Evolutionary conservation across 2,329 filamentous ascomycete species (phyloP).

Genomic region (Aspergillus neotritici): DNA sequence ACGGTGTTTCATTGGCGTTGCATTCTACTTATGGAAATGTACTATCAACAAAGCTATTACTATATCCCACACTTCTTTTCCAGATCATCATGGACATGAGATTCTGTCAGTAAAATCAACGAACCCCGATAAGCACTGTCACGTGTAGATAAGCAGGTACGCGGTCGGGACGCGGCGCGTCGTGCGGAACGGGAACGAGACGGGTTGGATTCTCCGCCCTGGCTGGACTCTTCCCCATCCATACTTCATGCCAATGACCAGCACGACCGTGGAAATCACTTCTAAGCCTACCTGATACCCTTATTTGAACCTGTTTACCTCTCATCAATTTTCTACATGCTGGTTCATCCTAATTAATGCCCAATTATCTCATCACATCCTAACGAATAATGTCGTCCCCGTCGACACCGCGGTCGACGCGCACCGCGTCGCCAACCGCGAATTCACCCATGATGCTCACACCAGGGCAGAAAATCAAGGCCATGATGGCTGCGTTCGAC

Average conservation of each 20-base stretch:
- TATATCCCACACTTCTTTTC: neutral
- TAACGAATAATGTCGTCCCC: conserved; percentile 24
- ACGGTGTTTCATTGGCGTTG: conserved; percentile 15
- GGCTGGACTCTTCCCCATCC: conserved; percentile 5
- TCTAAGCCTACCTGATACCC: no score
- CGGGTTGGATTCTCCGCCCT: conserved; percentile 11
- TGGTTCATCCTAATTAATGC: conserved; percentile 1
- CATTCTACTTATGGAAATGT: conserved; percentile 8
- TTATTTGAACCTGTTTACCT: neutral
- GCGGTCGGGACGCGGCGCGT: conserved; percentile 3
- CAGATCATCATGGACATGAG: neutral
- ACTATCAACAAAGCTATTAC: conserved; percentile 7
- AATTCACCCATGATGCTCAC: conserved; percentile 35
- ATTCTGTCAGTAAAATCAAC: neutral
- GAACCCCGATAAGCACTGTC: neutral
- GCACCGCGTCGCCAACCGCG: conserved; percentile 23
- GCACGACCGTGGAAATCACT: neutral
- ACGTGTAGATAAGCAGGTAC: neutral
- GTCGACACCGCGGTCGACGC: conserved; percentile 31
- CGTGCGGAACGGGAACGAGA: neutral
- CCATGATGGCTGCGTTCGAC: conserved; percentile 45
- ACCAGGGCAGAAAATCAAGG: conserved; percentile 45
- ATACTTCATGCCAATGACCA: neutral
- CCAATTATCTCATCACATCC: neutral
- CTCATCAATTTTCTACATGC: neutral